Evolutionary conservation across 73 alveolate species (phyloP).

Genomic region (Paramecium sexaurelia): DNA sequence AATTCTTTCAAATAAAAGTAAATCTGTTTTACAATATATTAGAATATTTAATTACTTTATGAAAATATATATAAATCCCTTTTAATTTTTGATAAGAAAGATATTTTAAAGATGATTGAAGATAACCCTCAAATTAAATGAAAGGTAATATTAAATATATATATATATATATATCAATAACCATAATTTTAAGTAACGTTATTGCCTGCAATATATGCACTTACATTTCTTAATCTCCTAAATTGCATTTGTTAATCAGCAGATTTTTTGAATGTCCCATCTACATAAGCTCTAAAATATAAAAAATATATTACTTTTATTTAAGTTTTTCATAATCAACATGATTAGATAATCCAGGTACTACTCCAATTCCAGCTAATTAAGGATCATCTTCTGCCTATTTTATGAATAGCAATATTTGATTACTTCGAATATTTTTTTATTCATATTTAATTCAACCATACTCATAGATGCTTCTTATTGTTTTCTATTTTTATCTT

Average conservation of each 20-base stretch:
- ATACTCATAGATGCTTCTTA: constrained; percentile 45
- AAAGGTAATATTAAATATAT: neutral
- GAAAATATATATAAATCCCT: neutral
- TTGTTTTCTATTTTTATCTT: constrained; percentile 18
- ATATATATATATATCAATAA: neutral
- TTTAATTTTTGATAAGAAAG: neutral
- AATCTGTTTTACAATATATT: neutral
- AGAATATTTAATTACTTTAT: neutral
- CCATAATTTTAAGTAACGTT: neutral
- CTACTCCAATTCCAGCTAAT: constrained; percentile 23
- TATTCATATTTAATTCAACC: constrained; percentile 42
- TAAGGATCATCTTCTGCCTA: constrained; percentile 2
- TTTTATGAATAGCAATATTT: neutral
- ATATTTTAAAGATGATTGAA: neutral
- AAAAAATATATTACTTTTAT: neutral
- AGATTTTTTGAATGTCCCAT: neutral
- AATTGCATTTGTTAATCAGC: neutral
- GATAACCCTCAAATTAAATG: neutral
- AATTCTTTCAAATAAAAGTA: neutral
- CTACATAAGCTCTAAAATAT: constrained; percentile 7
- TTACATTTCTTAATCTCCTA: neutral
- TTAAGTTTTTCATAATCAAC: constrained; percentile 36
- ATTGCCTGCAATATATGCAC: constrained; percentile 28
- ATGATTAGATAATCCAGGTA: constrained; percentile 42
- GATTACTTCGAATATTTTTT: neutral